A percentile compares a stretch with the other conserved stretches of the same genome.
Evolutionary conservation across 371 early-diverging fungal species (phyloP).

Genomic region (Entomophthora muscae): DNA sequence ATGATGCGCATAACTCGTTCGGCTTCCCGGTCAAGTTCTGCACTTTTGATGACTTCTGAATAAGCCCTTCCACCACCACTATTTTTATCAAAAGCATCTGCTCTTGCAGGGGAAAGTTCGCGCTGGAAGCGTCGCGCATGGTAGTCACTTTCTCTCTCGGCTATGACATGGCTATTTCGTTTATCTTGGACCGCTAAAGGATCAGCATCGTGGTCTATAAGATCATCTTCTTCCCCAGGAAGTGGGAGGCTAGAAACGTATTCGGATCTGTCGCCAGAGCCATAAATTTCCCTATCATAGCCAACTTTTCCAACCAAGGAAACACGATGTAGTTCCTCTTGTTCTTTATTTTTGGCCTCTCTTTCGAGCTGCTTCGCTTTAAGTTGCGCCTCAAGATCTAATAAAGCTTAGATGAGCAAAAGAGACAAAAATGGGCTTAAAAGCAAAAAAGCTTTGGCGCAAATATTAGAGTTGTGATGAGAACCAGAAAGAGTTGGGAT

Average conservation of each 20-base stretch:
- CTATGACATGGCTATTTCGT: slow-evolving; percentile 36
- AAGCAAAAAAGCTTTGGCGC: no score
- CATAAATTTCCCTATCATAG: slow-evolving; percentile 69
- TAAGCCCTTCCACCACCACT: slow-evolving; percentile 29
- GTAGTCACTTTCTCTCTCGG: slow-evolving; percentile 78
- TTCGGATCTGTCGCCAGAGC: slow-evolving; percentile 38
- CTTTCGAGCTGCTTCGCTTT: slow-evolving; percentile 19
- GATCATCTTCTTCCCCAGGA: slow-evolving; percentile 30
- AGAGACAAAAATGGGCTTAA: no score
- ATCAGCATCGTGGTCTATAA: slow-evolving; percentile 29
- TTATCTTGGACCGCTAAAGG: slow-evolving; percentile 38
- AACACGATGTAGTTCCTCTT: slow-evolving; percentile 23
- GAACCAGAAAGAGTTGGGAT: no score
- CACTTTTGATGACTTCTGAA: slow-evolving; percentile 69
- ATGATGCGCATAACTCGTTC: slow-evolving; percentile 26
- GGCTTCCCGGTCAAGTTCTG: slow-evolving; percentile 68
- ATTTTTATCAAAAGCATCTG: slow-evolving; percentile 50
- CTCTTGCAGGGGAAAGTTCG: slow-evolving; percentile 67
- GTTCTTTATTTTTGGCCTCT: slow-evolving; percentile 12
- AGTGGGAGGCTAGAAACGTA: slow-evolving; percentile 48
- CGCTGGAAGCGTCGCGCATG: slow-evolving; percentile 59
- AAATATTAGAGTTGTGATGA: no score
- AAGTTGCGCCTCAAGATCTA: slow-evolving; percentile 20
- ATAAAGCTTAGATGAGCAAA: no score
- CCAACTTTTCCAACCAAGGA: slow-evolving; percentile 33